Evolutionary conservation across 2,329 filamentous ascomycete genomes (phyloP).

Genomic region (Pseudogymnoascus destructans): DNA sequence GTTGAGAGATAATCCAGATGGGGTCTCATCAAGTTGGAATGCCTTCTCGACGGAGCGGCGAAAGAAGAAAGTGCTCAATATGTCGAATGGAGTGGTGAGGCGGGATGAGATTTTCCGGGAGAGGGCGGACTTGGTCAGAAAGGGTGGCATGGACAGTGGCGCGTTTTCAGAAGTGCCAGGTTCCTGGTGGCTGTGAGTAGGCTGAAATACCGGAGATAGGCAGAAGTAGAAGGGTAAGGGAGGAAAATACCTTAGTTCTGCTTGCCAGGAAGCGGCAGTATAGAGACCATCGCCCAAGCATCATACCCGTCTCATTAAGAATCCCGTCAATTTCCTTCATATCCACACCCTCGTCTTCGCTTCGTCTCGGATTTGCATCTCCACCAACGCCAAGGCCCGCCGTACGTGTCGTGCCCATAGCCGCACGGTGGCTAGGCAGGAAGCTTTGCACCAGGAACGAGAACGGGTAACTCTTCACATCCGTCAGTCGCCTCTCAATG

Average conservation of each 20-base stretch:
- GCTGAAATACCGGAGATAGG: slow-evolving; percentile 12
- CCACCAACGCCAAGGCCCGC: slow-evolving; percentile 60
- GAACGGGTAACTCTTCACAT: slow-evolving; percentile 95
- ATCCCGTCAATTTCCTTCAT: slow-evolving; percentile 92
- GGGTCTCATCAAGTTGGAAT: slow-evolving; percentile 88
- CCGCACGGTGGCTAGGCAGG: slow-evolving; percentile 52
- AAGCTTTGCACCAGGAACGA: slow-evolving; percentile 96
- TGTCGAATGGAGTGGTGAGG: slow-evolving; percentile 70
- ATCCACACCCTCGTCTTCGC: slow-evolving; percentile 85
- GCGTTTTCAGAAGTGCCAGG: slow-evolving; percentile 38
- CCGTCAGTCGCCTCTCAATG: slow-evolving; percentile 76
- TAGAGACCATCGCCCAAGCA: slow-evolving; percentile 86
- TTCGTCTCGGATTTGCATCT: slow-evolving; percentile 38
- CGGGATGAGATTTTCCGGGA: slow-evolving; percentile 63
- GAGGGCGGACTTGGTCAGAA: slow-evolving; percentile 68
- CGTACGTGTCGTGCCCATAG: slow-evolving; percentile 50
- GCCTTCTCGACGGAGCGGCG: slow-evolving; percentile 92
- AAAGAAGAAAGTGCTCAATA: slow-evolving; percentile 94
- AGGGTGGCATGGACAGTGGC: slow-evolving; percentile 53
- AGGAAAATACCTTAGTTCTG: slow-evolving; percentile 60
- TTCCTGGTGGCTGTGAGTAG: slow-evolving; percentile 33
- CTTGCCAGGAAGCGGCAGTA: slow-evolving; percentile 80
- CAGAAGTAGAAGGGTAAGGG: slow-evolving; percentile 17
- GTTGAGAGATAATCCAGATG: slow-evolving; percentile 64
- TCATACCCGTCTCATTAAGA: slow-evolving; percentile 76